Evolutionary conservation across 1,284 basidiomycete genomes (phyloP).

Genomic region (Phlebopus sp.): DNA sequence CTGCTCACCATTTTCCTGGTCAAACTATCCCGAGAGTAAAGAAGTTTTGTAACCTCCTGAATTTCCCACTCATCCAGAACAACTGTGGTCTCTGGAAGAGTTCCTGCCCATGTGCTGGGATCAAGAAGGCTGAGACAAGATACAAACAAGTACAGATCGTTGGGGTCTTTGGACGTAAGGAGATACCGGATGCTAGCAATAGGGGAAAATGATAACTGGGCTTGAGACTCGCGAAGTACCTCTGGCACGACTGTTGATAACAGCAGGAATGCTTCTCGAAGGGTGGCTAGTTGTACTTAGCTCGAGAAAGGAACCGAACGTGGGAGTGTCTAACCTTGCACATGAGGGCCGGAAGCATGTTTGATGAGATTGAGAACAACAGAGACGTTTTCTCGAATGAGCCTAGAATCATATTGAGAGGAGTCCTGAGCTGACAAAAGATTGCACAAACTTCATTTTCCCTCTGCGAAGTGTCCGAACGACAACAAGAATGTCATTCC

Average conservation of each 20-base stretch:
- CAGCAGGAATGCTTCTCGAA: constrained; percentile 51
- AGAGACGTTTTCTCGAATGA: constrained; percentile 22
- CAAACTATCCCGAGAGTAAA: constrained; percentile 56
- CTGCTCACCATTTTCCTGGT: constrained; percentile 55
- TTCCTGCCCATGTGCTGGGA: constrained; percentile 65
- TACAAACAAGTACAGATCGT: constrained; percentile 64
- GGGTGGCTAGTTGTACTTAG: constrained; percentile 32
- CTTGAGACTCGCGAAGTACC: constrained; percentile 29
- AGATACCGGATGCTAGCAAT: constrained; percentile 52
- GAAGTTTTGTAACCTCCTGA: constrained; percentile 59
- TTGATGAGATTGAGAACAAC: constrained; percentile 43
- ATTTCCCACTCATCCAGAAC: constrained; percentile 68
- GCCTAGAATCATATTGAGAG: constrained; percentile 29
- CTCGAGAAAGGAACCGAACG: constrained; percentile 3
- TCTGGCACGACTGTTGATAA: constrained; percentile 36
- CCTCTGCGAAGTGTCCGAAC: constrained; percentile 21
- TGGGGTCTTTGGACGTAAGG: constrained; percentile 52
- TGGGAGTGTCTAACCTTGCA: constrained; percentile 32
- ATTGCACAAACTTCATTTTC: constrained; percentile 20
- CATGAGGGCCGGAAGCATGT: constrained; percentile 27
- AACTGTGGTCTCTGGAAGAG: constrained; percentile 42
- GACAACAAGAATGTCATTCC: constrained; percentile 8
- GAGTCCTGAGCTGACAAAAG: constrained; percentile 16
- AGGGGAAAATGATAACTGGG: constrained; percentile 31
- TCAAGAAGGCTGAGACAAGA: constrained; percentile 58